Base-by-base conservation (phyloP, 306 rosid species). In the Phaseolus lunatus region DNA sequence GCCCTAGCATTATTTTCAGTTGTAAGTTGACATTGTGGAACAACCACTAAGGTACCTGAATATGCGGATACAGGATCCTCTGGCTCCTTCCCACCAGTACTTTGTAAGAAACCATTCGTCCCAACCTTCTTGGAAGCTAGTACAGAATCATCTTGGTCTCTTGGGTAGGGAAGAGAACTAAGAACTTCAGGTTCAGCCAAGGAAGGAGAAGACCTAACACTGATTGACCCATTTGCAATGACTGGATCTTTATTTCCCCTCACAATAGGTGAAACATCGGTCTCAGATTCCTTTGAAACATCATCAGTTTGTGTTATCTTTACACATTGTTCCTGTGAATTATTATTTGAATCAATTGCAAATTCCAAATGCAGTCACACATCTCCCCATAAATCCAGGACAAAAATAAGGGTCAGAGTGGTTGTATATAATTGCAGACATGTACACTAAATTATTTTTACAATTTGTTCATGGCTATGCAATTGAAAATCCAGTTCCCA, bases 371-470 rank as follows among this genome's bases (percentile, higher is more conserved):
- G 85, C 89, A 83, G 44, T 85, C 87, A 85, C 91, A 89, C 86
- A 87, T 85, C 82, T 50, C 78, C 84, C 90, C 88, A 89, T 76
- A 92, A 76, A 75, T 85, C 83, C 85, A 68, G 63, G 74, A 89
- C 75, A 88, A 85, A 84, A 90, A 44, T 84, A 81, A 61, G 84
- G 90, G 85, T 84, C 91, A 72, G 70, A 74, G 67, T 52, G 26
- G 83, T 76, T 86, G 82, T 85, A 87, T 87, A 87, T 81, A 88
- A 70, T 72, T 64, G 85, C 88, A 90, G 58, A 75, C 85, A 86
- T 75, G 86, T 88, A 79, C 87, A 89, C 91, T 87, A 90, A 76
- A 81, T 81, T 84, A 81, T 50, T 82, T 91, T 90, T 63, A 85
- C 67, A 79, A 86, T 81, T 47, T 81, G 88, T 76, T 88, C 88